A percentile compares a stretch with the other conserved stretches of the same genome.
These are phyloP conservation scores for Auriscalpium orientale DNA, from an alignment of 768 basidiomycete genomes.

Conservation along the genomic window DNA sequence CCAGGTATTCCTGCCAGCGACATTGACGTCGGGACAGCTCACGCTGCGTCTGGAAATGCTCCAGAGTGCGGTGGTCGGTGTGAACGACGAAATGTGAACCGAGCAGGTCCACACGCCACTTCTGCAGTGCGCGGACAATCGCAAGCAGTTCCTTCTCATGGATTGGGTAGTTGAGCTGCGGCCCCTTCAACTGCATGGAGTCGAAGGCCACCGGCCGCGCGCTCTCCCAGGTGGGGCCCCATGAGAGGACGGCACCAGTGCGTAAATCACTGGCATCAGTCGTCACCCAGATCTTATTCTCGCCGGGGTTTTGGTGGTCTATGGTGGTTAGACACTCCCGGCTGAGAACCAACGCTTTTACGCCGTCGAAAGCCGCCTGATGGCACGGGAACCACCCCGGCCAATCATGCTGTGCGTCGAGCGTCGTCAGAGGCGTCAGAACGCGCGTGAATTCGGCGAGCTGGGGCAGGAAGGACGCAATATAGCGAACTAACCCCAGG, in stretches of 20 bases:
- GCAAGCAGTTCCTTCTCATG: conserved; percentile 34
- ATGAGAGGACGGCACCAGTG: conserved; percentile 16
- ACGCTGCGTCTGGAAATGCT: conserved; percentile 3
- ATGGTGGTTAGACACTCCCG: conserved; percentile 23
- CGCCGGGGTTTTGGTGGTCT: conserved; percentile 22
- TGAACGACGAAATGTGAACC: conserved; percentile 21
- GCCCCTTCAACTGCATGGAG: conserved; percentile 22
- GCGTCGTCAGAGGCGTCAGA: conserved; percentile 20
- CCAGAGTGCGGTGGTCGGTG: conserved; percentile 32
- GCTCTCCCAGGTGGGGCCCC: conserved; percentile 17
- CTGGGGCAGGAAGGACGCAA: conserved; percentile 22
- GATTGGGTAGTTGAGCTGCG: conserved; percentile 29
- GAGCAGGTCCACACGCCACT: conserved; percentile 17
- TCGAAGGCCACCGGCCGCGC: conserved; percentile 28
- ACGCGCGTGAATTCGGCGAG: conserved; percentile 23
- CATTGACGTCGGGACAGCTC: conserved; percentile 7
- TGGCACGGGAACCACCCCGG: conserved; percentile 23
- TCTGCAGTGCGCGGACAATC: conserved; percentile 24
- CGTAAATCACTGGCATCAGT: conserved; percentile 24
- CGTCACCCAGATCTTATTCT: conserved; percentile 29
- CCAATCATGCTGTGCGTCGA: conserved; percentile 15
- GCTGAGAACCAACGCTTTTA: conserved; percentile 23
- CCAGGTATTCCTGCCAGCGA: conserved; percentile 11
- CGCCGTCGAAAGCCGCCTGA: conserved; percentile 28
- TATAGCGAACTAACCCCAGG: conserved; percentile 23